Conservation (phyloP, 2,329 filamentous ascomycete genomes). For the Ascosphaera apis region DNA sequence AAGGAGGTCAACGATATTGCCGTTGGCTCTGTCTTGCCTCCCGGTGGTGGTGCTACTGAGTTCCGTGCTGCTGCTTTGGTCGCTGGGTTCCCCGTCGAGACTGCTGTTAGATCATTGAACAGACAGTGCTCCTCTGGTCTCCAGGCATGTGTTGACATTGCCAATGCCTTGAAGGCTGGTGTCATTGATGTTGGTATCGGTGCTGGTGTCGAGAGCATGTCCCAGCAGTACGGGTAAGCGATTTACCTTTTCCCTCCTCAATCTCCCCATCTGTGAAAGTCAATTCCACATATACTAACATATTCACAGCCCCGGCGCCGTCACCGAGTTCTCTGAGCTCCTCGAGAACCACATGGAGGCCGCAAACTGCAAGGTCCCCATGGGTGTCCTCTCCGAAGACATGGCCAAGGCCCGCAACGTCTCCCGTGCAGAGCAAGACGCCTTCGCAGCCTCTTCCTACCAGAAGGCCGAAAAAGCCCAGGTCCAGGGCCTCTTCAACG, state of each 20-base stretch:
- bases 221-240: constrained; percentile 60
- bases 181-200: constrained; percentile 94
- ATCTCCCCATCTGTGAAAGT: background rate
- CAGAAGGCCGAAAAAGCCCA: constrained; percentile 67
- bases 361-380: constrained; percentile 91
- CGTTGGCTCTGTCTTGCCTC: constrained; percentile 75
- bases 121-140: constrained; percentile 85
- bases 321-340: constrained; percentile 77
- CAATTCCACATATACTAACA: background rate
- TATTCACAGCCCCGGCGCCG: constrained; percentile 43
- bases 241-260: background rate
- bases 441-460: constrained; percentile 85
- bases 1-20: constrained; percentile 74
- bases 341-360: constrained; percentile 61
- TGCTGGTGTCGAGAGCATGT: constrained; percentile 94
- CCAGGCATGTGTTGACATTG: constrained; percentile 80
- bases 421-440: constrained; percentile 52
- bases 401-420: constrained; percentile 78
- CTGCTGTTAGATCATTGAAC: constrained; percentile 75
- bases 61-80: constrained; percentile 81
- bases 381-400: constrained; percentile 80
- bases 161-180: constrained; percentile 70
- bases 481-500: constrained; percentile 67
- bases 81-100: constrained; percentile 67
- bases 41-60: constrained; percentile 86